These are phyloP conservation scores for Colletotrichum chrysophilum DNA, from an alignment of 2,329 filamentous ascomycete genomes.

Conservation along the genomic window DNA sequence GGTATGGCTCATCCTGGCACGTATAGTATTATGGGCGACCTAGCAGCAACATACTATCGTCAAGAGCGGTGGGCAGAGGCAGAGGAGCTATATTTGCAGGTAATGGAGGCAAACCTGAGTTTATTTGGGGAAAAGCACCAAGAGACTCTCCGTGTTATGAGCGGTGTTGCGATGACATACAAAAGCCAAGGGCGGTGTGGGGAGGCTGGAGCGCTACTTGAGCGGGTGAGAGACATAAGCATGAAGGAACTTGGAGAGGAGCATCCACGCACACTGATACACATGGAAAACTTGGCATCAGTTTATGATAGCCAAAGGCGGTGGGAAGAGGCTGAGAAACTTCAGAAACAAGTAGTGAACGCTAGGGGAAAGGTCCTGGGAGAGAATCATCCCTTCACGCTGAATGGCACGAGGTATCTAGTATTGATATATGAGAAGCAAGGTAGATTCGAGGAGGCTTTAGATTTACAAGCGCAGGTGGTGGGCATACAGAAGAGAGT, in stretches of 20 bases:
- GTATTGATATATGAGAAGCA: accelerated
- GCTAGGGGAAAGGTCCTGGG: background rate
- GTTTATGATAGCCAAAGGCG: background rate
- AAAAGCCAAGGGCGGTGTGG: background rate
- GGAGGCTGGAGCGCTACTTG: background rate
- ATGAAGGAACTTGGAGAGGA: background rate
- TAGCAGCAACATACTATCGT: background rate
- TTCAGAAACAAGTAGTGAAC: background rate
- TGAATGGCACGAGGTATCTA: accelerated
- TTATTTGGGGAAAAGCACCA: background rate
- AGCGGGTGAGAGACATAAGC: background rate
- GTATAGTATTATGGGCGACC: background rate
- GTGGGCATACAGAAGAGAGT: accelerated
- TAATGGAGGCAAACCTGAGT: background rate
- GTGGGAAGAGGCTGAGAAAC: background rate
- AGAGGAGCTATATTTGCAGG: background rate
- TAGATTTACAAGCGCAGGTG: background rate
- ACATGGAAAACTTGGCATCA: background rate
- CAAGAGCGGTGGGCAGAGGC: background rate
- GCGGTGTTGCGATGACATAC: accelerated
- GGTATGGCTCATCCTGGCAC: background rate
- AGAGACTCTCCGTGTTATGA: accelerated
- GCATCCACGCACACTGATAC: background rate
- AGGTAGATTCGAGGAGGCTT: background rate
- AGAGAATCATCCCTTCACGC: background rate